These are phyloP conservation scores for Papilionanthe hybrid DNA, from an alignment of 116 monocot genomes.

Conservation along the genomic window DNA sequence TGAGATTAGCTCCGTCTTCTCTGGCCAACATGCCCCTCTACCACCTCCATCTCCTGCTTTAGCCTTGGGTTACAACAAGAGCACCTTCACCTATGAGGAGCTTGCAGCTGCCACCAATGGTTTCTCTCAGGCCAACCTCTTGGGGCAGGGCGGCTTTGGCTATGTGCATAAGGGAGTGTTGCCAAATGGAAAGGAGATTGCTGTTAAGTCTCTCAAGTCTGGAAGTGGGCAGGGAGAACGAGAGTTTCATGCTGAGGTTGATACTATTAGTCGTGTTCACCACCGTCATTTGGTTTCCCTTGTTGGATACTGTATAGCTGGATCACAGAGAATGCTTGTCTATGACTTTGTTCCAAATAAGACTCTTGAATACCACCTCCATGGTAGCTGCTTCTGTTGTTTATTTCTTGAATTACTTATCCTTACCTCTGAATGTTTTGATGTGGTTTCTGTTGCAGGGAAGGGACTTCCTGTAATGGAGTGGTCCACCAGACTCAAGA, in stretches of 20 bases:
- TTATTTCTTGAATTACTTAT: not conserved
- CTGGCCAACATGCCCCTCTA: conserved; percentile 12
- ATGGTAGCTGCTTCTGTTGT: conserved; percentile 19
- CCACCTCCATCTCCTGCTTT: conserved; percentile 25
- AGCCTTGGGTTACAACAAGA: conserved; percentile 35
- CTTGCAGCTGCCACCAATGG: conserved; percentile 29
- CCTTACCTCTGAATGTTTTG: not conserved
- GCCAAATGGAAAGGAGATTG: conserved; percentile 26
- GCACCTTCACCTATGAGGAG: conserved; percentile 43
- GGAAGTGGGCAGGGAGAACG: conserved; percentile 30
- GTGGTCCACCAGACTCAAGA: conserved; percentile 68
- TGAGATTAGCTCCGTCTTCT: conserved; percentile 12
- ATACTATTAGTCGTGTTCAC: conserved; percentile 38
- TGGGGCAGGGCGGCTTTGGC: conserved; percentile 45
- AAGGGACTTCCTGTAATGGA: conserved; percentile 52
- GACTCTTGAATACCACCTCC: conserved; percentile 37
- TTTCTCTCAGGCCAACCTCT: conserved; percentile 27
- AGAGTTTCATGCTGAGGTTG: conserved; percentile 42
- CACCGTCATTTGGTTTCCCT: conserved; percentile 37
- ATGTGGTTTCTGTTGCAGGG: conserved; percentile 25
- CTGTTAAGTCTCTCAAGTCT: conserved; percentile 42
- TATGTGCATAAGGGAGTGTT: conserved; percentile 45
- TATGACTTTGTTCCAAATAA: conserved; percentile 40
- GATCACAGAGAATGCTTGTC: conserved; percentile 29
- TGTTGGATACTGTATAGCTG: conserved; percentile 37